Evolutionary conservation across 345 rosid genomes (phyloP).

Genomic region (Boechera divaricarpa): DNA sequence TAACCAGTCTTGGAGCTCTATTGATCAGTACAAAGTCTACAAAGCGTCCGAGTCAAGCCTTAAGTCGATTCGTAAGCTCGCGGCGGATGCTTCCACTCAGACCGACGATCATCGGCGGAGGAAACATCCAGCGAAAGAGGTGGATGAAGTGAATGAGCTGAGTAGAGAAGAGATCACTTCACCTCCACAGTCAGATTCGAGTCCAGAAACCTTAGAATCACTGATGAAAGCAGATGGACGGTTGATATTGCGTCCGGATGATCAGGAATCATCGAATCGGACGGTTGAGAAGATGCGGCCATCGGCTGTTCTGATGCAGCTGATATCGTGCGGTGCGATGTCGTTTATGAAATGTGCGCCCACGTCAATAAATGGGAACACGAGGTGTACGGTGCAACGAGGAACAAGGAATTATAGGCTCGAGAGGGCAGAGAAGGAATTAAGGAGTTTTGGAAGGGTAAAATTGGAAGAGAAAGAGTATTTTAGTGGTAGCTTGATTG

Average conservation of each 20-base stretch:
- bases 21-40: constrained; percentile 65
- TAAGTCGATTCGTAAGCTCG: constrained; percentile 46
- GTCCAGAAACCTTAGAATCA: constrained; percentile 77
- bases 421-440: constrained; percentile 47
- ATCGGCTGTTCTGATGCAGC: constrained; percentile 76
- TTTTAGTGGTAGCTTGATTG: constrained; percentile 82
- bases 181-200: constrained; percentile 84
- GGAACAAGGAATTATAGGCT: constrained; percentile 46
- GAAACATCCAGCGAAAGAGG: constrained; percentile 35
- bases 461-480: constrained; percentile 71
- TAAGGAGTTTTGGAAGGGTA: constrained; percentile 49
- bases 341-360: constrained; percentile 68
- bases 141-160: constrained; percentile 55
- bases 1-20: constrained; percentile 74
- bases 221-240: constrained; percentile 72
- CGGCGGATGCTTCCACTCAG: constrained; percentile 79
- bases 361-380: constrained; percentile 51
- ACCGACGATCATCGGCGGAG: constrained; percentile 64
- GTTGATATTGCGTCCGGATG: constrained; percentile 40
- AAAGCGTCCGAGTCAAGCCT: constrained; percentile 48
- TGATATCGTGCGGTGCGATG: constrained; percentile 81
- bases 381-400: constrained; percentile 54
- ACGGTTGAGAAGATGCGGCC: constrained; percentile 66
- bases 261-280: constrained; percentile 40
- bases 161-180: constrained; percentile 65